Evolutionary conservation across 2,329 filamentous ascomycete genomes (phyloP), one percentile per base, ranked within the genome.

Genomic region (Fusarium aywerte): DNA sequence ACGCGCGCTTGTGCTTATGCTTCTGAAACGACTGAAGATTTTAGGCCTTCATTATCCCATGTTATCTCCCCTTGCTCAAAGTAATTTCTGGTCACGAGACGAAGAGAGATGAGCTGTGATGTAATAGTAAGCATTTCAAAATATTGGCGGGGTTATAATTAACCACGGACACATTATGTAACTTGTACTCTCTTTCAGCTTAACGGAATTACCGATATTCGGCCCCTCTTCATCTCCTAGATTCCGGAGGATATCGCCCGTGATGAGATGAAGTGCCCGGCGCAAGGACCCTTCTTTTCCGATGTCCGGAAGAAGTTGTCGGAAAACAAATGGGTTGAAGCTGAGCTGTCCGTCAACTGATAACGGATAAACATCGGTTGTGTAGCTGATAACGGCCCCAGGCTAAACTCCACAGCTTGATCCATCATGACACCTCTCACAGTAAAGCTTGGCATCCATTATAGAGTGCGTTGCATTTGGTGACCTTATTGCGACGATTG

Each of bases 401-500:
- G 38, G 51, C 62, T 39, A 53, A 70, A 64, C 67, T 72, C 69
- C 69, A 69, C 71, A 60, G 55, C 52, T 58, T 58, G 47, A 40
- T 38, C 62, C 65, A 73, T 72, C 70, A 76, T 76, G 73, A 75
- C 74, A 76, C 75, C 69, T 76, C 72, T 72, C 68, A 49, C 57
- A 68, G 58, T 64, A 66, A 68, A 61, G 53, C 55, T 64, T 67
- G 54, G 53, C 60, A 67, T 43, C 47, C 23, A 45, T 27, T 29
- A 27, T 44, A 53, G 58, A 58, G 16, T 33, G 35, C 32, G 48
- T 52, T 32, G 58, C 27, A 39, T 45, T 61, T 35, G 39, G 18
- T 33, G 43, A 67, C 51, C 47, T 58, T 57, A 59, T 53, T 36
- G 29, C 38, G 35, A 53, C 58, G 43, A 67, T 20, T 32, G 29